Evolutionary conservation across 2,329 filamentous ascomycete species (phyloP), one percentile per base, ranked within the genome.

Genomic region (Penicillium sp.): DNA sequence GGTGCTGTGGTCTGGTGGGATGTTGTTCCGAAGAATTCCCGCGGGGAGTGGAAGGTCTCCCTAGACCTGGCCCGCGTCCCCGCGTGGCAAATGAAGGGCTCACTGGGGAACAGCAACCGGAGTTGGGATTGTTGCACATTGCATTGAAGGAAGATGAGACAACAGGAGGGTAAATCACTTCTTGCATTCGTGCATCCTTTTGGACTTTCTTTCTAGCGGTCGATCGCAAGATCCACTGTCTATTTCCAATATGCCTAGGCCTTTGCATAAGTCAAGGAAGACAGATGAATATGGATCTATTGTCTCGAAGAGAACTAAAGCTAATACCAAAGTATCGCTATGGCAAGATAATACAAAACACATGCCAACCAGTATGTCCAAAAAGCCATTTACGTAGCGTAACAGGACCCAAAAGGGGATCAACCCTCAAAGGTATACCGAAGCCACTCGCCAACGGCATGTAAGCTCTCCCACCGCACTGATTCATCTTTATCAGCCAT

Each of bases 391-490:
- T 40, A 52, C 48, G 40, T 42, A 58, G 49, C 42, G 33, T 34
- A 38, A 53, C 52, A 41, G 27, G 22, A 36, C 29, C 19, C 19
- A 25, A 25, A 14, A 11, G 3, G 10, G 28, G 36, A 53, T 71
- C 58, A 75, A 33, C 63, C 64, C 46, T 83, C 80, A 68, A 85
- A 84, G 53, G 77, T 86, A 73, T 88, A 88, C 61, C 84, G 79
- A 68, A 89, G 70, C 84, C 86, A 89, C 68, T 87, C 86, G 16
- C 86, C 85, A 34, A 96, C 82, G 13, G 91, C 90, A 63, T 87
- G 83, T 73, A 96, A 74, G 71, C 88, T 93, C 77, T 96, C 91
- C 89, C 90, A 96, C 65, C 91, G 80, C 39, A 96, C 89, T 52
- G 83, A 85, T 75, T 95, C 90, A 63, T 95, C 89, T 50, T 83